These are phyloP conservation scores for Ustilago trichophora DNA, from an alignment of 1,284 basidiomycete genomes.

Conservation along the genomic window DNA sequence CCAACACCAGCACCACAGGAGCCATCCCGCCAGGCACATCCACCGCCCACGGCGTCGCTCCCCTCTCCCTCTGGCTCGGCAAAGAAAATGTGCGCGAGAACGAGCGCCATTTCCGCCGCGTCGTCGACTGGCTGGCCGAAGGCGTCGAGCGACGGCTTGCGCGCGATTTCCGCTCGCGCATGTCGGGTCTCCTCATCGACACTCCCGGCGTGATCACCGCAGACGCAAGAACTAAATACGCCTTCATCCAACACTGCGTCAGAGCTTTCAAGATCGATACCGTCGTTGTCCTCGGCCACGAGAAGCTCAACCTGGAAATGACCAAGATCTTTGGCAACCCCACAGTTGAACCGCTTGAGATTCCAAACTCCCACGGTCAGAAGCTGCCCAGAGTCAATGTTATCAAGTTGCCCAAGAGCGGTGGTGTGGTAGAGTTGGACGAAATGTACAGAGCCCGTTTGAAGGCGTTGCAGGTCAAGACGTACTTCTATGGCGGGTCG, in stretches of 20 bases:
- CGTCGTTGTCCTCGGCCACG: conserved; percentile 92
- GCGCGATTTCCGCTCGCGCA: conserved; percentile 74
- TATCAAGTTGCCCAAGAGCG: conserved; percentile 70
- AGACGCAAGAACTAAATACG: conserved; percentile 72
- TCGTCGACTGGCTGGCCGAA: conserved; percentile 73
- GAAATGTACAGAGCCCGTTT: conserved; percentile 79
- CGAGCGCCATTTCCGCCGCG: conserved; percentile 76
- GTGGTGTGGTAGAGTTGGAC: conserved; percentile 80
- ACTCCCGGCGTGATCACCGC: conserved; percentile 78
- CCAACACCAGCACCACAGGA: conserved; percentile 82
- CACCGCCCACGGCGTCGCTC: conserved; percentile 76
- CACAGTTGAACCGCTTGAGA: neutral
- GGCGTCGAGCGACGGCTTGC: conserved; percentile 70
- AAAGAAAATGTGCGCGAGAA: conserved; percentile 79
- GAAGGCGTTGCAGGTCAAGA: conserved; percentile 83
- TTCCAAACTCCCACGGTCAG: conserved; percentile 67
- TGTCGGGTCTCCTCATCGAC: conserved; percentile 86
- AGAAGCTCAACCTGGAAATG: conserved; percentile 96
- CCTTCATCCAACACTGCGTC: conserved; percentile 85
- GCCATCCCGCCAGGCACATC: conserved; percentile 69
- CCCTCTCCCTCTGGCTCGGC: conserved; percentile 92
- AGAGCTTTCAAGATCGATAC: conserved; percentile 90
- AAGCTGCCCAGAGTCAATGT: conserved; percentile 75
- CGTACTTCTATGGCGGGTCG: conserved; percentile 86
- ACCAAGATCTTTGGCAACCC: conserved; percentile 71